Percentiles rank a stretch among this genome's conserved stretches.
These are phyloP conservation scores for Phylloboletellus chloephorus DNA, from an alignment of 1,284 basidiomycete species.

Conservation along the genomic window DNA sequence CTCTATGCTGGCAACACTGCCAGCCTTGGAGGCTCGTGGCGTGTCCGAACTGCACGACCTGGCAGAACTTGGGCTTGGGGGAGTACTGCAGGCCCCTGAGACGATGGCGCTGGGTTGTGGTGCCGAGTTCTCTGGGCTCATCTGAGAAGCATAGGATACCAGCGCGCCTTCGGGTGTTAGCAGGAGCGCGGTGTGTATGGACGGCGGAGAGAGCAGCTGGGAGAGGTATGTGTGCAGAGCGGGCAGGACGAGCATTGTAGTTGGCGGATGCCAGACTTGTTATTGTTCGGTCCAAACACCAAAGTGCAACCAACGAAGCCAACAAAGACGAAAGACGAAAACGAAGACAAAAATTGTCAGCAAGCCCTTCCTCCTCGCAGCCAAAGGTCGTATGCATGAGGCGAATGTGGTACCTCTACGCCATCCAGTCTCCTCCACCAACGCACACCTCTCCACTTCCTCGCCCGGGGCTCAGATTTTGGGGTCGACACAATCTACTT, in stretches of 20 bases:
- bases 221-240: slow-evolving; percentile 25
- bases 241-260: slow-evolving; percentile 29
- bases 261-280: slow-evolving; percentile 4
- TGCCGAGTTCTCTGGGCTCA: slow-evolving; percentile 7
- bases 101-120: slow-evolving; percentile 10
- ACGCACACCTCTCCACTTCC: neutral
- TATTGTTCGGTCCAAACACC: slow-evolving; percentile 1
- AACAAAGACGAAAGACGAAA: slow-evolving; percentile 6
- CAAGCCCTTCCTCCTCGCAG: slow-evolving; percentile 6
- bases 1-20: slow-evolving; percentile 15
- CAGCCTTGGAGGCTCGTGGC: slow-evolving; percentile 36
- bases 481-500: slow-evolving; percentile 20
- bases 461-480: slow-evolving; percentile 11
- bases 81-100: slow-evolving; percentile 5
- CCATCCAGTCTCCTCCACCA: slow-evolving; percentile 17
- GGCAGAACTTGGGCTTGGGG: slow-evolving; percentile 17
- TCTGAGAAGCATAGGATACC: slow-evolving; percentile 30
- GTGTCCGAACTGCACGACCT: slow-evolving; percentile 9
- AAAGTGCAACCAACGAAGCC: too few species aligned
- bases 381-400: slow-evolving; percentile 6
- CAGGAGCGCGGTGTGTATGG: slow-evolving; percentile 29
- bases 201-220: slow-evolving; percentile 28
- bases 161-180: slow-evolving; percentile 30
- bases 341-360: slow-evolving; percentile 7
- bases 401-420: too few species aligned